phyloP scores from a whole-genome alignment of 192 early-diverging fungal species.

The Backusella liffmaniae region DNA sequence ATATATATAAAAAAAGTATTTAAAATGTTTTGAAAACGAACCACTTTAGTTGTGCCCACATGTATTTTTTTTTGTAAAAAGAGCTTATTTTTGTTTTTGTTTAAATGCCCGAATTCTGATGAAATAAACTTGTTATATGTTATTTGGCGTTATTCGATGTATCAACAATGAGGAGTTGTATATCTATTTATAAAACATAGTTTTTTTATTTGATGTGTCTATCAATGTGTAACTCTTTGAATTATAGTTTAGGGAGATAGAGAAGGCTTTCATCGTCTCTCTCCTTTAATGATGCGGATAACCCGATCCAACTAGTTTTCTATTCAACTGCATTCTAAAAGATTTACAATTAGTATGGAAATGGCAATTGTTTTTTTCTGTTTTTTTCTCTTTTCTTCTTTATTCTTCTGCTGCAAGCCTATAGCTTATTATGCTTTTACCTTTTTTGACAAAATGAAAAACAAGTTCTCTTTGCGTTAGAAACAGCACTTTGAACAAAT shows the following conservation, averaged over 20 bases:
- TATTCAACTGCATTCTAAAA: conserved; percentile 5
- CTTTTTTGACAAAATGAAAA: neutral
- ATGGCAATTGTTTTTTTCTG: neutral
- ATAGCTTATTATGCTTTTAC: neutral
- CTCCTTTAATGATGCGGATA: neutral
- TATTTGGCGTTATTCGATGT: neutral
- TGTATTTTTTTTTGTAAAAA: neutral
- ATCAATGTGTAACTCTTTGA: neutral
- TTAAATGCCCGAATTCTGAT: too few species aligned
- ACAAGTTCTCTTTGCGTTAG: neutral
- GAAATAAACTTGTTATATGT: neutral
- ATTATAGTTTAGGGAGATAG: neutral
- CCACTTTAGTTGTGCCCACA: neutral
- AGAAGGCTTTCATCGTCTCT: neutral
- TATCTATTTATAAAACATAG: neutral
- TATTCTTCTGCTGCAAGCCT: neutral
- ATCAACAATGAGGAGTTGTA: neutral
- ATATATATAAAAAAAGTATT: neutral
- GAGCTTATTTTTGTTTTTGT: too few species aligned
- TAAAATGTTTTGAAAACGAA: neutral
- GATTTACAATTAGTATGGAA: neutral
- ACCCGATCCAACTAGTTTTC: neutral
- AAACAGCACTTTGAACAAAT: neutral
- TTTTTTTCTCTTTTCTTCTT: neutral
- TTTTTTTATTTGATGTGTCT: neutral